Base-by-base conservation (phyloP, 345 rosid species). In the Durio zibethinus region DNA sequence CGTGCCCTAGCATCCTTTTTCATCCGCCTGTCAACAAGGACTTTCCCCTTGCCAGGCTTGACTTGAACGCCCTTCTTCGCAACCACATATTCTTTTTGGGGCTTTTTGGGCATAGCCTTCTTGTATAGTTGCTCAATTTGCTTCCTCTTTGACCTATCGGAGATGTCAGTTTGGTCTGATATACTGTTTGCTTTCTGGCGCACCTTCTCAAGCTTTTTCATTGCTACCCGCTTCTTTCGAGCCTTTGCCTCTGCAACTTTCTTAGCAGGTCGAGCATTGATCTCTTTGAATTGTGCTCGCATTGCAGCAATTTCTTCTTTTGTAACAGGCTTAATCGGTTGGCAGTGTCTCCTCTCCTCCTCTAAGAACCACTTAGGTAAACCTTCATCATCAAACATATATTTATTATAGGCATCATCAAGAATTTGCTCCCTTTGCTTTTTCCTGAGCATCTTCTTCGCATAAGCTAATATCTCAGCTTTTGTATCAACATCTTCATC, bases 181-280 rank as follows among this genome's bases (percentile, higher is more conserved):
- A 93, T 91, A 5, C 84, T 73, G 73, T 96, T 96, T 23, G 98
- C 99, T 88, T 93, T 93, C 91, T 92, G 94, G 31, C 92, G 90
- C 31, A 92, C 89, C 84, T 92, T 96, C 83, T 96, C 99, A 2
- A 93, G 85, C 78, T 88, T 96, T 83, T 86, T 90, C 86, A 77
- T 76, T 9, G 93, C 91, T 11, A 85, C 84, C 54, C 91, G 84
- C 85, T 93, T 96, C 94, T 93, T 93, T 76, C 98, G 73, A 33
- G 94, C 97, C 80, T 96, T 96, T 73, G 99, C 99, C 83, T 96
- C 86, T 0, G 93, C 97, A 75, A 96, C 98, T 76, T 96, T 96
- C 94, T 96, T 96, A 14, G 98, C 97, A 27, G 98, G 95, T 31
- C 98, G 90, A 36, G 97, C 95, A 73, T 96, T 83, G 36, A 96